These are phyloP conservation scores for Prillingera fragicola DNA, from an alignment of 1,284 basidiomycete genomes.

Conservation along the genomic window DNA sequence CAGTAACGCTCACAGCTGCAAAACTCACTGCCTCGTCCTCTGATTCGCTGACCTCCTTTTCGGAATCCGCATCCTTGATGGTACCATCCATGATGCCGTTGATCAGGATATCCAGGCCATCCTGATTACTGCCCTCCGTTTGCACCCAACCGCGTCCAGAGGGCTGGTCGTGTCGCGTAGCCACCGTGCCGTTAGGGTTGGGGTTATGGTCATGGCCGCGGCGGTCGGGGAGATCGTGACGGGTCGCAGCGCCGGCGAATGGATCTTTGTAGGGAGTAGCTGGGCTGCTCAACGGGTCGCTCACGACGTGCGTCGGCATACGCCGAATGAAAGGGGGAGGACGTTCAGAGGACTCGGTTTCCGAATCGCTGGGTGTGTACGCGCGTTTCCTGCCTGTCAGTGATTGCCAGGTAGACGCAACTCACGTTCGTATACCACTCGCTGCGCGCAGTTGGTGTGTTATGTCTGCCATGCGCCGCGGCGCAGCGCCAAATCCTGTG, in stretches of 20 bases:
- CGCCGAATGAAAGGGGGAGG: no score
- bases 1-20: neutral
- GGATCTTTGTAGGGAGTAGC: no score
- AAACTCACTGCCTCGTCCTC: slow-evolving; percentile 3
- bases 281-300: no score
- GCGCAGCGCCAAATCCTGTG: slow-evolving; percentile 5
- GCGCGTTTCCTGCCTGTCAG: slow-evolving; percentile 23
- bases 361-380: slow-evolving; percentile 20
- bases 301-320: no score
- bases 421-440: slow-evolving; percentile 23
- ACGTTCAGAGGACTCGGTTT: slow-evolving; percentile 34
- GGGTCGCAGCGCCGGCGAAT: no score
- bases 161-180: slow-evolving; percentile 26
- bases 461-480: slow-evolving; percentile 25
- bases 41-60: neutral
- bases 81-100: slow-evolving; percentile 30
- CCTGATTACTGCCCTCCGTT: slow-evolving; percentile 13
- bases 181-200: no score
- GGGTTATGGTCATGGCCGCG: no score
- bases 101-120: slow-evolving; percentile 39
- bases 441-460: slow-evolving; percentile 23
- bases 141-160: slow-evolving; percentile 32
- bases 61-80: slow-evolving; percentile 12
- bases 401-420: neutral
- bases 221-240: no score